Percentiles rank a stretch among this genome's conserved stretches.
Conservation (phyloP, 2,329 filamentous ascomycete species). For the Trichoderma atroviride region DNA sequence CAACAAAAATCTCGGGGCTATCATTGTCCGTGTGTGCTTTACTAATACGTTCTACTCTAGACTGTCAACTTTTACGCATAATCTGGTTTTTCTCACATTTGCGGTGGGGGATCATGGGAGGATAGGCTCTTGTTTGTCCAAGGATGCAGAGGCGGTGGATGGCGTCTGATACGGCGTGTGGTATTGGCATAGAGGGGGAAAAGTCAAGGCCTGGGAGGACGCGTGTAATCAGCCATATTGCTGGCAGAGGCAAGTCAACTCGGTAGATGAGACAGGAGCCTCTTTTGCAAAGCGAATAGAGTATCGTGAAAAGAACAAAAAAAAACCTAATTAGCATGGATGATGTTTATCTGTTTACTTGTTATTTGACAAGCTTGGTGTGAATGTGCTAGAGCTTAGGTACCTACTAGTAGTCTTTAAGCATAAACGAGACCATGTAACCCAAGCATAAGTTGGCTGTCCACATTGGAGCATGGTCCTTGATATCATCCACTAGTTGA, state of each 20-base stretch:
- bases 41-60: slow-evolving; percentile 36
- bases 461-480: not conserved
- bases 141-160: not conserved
- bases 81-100: slow-evolving; percentile 27
- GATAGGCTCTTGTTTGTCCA: not conserved
- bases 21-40: not conserved
- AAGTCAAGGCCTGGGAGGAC: slow-evolving; percentile 22
- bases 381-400: not conserved
- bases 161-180: slow-evolving; percentile 21
- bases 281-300: slow-evolving; percentile 26
- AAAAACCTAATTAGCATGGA: not conserved
- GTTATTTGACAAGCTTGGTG: not conserved
- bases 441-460: not conserved
- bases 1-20: not conserved
- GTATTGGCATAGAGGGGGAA: slow-evolving; percentile 24
- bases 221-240: slow-evolving; percentile 21
- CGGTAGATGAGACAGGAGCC: slow-evolving; percentile 21
- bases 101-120: slow-evolving; percentile 5
- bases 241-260: slow-evolving; percentile 11
- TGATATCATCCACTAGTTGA: not conserved
- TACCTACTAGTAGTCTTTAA: too few species aligned
- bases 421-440: not conserved
- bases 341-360: not conserved
- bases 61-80: slow-evolving; percentile 62
- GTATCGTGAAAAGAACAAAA: slow-evolving; percentile 7